A percentile compares a stretch with the other conserved stretches of the same genome.
Conservation (phyloP, 2,329 filamentous ascomycete species). For the Diaporthe citriasiana region DNA sequence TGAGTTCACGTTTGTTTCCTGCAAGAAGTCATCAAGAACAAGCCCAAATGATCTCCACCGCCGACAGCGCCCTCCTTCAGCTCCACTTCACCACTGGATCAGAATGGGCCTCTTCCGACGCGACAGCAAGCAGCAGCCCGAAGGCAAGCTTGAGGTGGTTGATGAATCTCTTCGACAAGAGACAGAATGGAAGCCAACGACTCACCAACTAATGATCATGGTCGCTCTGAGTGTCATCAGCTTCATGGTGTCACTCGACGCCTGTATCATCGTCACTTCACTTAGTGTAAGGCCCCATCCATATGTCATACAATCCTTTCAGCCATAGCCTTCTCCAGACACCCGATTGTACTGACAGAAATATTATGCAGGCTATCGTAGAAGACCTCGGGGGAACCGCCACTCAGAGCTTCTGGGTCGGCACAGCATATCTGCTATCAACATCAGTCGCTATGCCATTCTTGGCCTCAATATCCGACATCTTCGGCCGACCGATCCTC, state of each 20-base stretch:
- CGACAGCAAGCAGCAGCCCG: constrained; percentile 31
- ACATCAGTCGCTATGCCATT: constrained; percentile 50
- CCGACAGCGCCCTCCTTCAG: constrained; percentile 39
- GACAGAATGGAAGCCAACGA: constrained; percentile 43
- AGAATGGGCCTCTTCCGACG: constrained; percentile 42
- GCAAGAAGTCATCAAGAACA: too few species aligned
- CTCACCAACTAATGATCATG: constrained; percentile 46
- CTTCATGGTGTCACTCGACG: constrained; percentile 46
- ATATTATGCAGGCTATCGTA: constrained; percentile 45
- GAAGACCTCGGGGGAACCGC: constrained; percentile 47
- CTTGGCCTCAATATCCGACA: constrained; percentile 51
- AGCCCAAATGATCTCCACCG: constrained; percentile 40
- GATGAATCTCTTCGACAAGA: constrained; percentile 42
- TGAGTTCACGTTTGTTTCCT: neutral
- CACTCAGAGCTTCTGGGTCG: constrained; percentile 50
- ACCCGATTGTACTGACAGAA: constrained; percentile 1
- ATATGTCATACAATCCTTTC: too few species aligned
- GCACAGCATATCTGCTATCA: constrained; percentile 48
- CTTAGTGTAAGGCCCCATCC: constrained; percentile 41
- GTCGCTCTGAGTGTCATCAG: constrained; percentile 44
- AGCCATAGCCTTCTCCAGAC: neutral
- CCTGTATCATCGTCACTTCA: constrained; percentile 44
- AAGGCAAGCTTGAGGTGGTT: constrained; percentile 35
- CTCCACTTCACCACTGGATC: constrained; percentile 40
- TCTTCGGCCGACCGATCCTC: constrained; percentile 54